These are phyloP conservation scores for Lactuca saligna DNA, from an alignment of 129 eudicot genomes.

Conservation along the genomic window DNA sequence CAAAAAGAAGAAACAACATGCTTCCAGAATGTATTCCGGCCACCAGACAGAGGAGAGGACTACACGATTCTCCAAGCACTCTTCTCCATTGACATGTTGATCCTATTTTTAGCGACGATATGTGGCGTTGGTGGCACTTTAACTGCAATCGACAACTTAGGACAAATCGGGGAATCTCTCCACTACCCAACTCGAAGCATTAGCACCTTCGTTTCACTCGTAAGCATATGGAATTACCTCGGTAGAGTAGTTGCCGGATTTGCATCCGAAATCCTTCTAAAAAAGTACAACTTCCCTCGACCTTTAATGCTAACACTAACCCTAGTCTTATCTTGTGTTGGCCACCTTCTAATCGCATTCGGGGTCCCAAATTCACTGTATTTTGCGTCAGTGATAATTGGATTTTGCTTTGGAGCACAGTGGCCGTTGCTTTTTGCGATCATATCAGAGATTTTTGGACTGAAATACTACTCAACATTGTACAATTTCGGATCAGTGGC, in stretches of 20 bases:
- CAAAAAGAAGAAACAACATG: slow-evolving; percentile 43
- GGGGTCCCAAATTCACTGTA: slow-evolving; percentile 66
- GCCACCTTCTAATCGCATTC: slow-evolving; percentile 76
- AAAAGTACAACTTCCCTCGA: slow-evolving; percentile 64
- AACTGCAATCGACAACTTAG: slow-evolving; percentile 81
- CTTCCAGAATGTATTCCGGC: slow-evolving; percentile 54
- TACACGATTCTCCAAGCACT: slow-evolving; percentile 90
- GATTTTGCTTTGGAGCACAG: slow-evolving; percentile 87
- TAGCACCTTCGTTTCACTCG: slow-evolving; percentile 79
- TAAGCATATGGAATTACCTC: slow-evolving; percentile 88
- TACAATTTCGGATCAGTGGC: slow-evolving; percentile 88
- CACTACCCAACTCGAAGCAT: slow-evolving; percentile 53
- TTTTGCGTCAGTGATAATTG: slow-evolving; percentile 76
- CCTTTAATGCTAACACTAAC: slow-evolving; percentile 72
- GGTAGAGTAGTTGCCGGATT: slow-evolving; percentile 79
- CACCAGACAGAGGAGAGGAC: slow-evolving; percentile 78
- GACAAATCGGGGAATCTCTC: slow-evolving; percentile 69
- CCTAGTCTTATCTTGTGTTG: slow-evolving; percentile 57
- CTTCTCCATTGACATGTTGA: slow-evolving; percentile 74
- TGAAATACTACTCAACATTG: slow-evolving; percentile 80
- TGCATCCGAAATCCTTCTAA: slow-evolving; percentile 53
- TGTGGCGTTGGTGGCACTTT: slow-evolving; percentile 87
- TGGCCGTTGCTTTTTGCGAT: slow-evolving; percentile 96
- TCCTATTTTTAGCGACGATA: slow-evolving; percentile 53
- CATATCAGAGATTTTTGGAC: slow-evolving; percentile 82